A percentile compares a stretch with the other conserved stretches of the same genome.
Evolutionary conservation across 2,329 filamentous ascomycete genomes (phyloP).

Genomic region (Claviceps purpurea): DNA sequence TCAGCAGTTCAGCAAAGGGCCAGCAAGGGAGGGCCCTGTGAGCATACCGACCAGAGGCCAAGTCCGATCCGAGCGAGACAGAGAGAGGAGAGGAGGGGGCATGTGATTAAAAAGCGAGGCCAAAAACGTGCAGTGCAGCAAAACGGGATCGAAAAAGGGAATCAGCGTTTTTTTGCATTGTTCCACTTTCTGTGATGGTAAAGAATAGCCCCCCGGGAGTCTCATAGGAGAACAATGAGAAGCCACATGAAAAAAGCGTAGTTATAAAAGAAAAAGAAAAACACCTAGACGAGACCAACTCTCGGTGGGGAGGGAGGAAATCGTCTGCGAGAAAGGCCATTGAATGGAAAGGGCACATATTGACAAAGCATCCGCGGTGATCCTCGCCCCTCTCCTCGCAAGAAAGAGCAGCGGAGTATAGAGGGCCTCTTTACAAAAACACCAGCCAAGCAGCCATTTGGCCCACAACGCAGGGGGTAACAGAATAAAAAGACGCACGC

Average conservation of each 20-base stretch:
- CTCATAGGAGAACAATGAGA: slow-evolving; percentile 5
- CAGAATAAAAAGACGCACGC: slow-evolving; percentile 5
- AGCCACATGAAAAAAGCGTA: slow-evolving; percentile 12
- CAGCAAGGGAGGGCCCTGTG: too few species aligned
- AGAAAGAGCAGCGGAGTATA: not conserved
- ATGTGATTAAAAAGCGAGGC: too few species aligned
- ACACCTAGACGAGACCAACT: not conserved
- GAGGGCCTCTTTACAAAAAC: not conserved
- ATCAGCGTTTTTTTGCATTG: too few species aligned
- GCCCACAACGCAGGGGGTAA: slow-evolving; percentile 4
- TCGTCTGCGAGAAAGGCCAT: slow-evolving; percentile 1
- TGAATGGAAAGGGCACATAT: not conserved
- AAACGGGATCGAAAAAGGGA: too few species aligned
- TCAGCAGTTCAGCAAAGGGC: too few species aligned
- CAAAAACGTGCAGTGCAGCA: too few species aligned
- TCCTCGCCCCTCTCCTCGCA: not conserved
- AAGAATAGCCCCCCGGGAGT: slow-evolving; percentile 3
- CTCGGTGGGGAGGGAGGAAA: slow-evolving; percentile 1
- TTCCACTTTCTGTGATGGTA: too few species aligned
- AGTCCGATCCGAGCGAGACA: too few species aligned
- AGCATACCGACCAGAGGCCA: too few species aligned
- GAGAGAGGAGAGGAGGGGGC: too few species aligned
- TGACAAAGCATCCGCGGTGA: not conserved
- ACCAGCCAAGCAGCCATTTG: not conserved
- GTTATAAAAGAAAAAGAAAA: not conserved